Conservation (phyloP, 306 rosid genomes). For the Malus orientalis region DNA sequence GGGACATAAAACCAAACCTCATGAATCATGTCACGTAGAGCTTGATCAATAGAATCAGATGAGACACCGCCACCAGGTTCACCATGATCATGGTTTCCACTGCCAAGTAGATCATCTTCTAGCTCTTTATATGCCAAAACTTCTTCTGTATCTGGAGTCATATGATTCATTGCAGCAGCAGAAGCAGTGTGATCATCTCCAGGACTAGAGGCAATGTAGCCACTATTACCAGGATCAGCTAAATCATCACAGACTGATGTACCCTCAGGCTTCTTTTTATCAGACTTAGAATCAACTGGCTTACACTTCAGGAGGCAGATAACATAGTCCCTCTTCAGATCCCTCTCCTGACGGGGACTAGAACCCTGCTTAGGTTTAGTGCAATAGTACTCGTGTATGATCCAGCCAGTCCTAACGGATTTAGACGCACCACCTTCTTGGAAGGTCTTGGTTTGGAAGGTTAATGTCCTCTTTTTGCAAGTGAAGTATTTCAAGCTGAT, state of each 20-base stretch:
- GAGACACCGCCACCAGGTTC: neutral
- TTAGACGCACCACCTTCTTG: slow-evolving; percentile 19
- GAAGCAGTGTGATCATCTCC: neutral
- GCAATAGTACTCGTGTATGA: slow-evolving; percentile 48
- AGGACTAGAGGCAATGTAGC: neutral
- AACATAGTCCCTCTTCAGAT: slow-evolving; percentile 37
- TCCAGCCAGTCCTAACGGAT: slow-evolving; percentile 27
- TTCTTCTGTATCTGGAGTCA: slow-evolving; percentile 1
- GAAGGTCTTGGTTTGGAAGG: slow-evolving; percentile 15
- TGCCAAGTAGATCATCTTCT: neutral
- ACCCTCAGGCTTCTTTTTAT: neutral
- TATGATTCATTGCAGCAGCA: neutral
- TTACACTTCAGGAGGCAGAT: slow-evolving; percentile 36
- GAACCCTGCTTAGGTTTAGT: neutral
- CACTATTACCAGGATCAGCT: neutral
- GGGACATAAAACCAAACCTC: neutral
- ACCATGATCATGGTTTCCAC: neutral
- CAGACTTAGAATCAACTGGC: neutral
- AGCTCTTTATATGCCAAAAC: neutral
- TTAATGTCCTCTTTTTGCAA: slow-evolving; percentile 45
- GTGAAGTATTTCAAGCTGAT: slow-evolving; percentile 19
- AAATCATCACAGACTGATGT: slow-evolving; percentile 2
- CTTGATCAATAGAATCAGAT: neutral
- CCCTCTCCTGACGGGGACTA: neutral
- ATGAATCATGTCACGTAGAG: neutral